Percentiles rank a stretch among this genome's conserved stretches.
These are phyloP conservation scores for Malus fusca DNA, from an alignment of 306 rosid genomes.

Conservation along the genomic window DNA sequence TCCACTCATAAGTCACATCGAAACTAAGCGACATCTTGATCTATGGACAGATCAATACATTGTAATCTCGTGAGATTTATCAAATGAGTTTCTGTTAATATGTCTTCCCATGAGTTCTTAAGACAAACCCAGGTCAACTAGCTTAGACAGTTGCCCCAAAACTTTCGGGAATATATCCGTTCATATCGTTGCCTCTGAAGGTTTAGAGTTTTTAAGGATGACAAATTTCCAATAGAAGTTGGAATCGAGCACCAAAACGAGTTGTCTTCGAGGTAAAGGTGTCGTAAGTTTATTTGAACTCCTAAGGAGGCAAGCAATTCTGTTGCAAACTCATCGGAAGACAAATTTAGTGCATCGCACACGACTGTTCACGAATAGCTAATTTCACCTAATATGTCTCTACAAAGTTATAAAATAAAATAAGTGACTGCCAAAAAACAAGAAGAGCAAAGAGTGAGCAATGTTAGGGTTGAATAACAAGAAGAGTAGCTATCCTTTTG, in stretches of 20 bases:
- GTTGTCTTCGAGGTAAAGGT: neutral
- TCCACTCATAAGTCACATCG: neutral
- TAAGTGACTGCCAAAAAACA: neutral
- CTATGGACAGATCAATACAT: neutral
- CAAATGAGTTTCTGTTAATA: neutral
- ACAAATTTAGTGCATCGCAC: neutral
- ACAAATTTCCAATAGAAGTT: constrained; percentile 18
- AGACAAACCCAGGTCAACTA: neutral
- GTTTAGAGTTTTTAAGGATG: neutral
- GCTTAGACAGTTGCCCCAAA: neutral
- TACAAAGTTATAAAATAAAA: too few species aligned
- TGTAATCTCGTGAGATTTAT: neutral
- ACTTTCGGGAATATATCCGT: neutral
- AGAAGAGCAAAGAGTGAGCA: neutral
- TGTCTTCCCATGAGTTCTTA: neutral
- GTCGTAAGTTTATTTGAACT: neutral
- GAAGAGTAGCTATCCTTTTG: too few species aligned
- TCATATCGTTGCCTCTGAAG: neutral
- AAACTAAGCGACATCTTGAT: neutral
- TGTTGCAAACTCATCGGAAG: neutral
- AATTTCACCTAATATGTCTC: too few species aligned
- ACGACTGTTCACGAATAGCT: too few species aligned
- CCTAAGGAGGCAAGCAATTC: constrained; percentile 17
- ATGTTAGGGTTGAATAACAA: neutral
- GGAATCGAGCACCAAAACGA: constrained; percentile 21